These are phyloP conservation scores for Vitis riparia DNA, from an alignment of 164 flowering plant genomes.

Conservation along the genomic window DNA sequence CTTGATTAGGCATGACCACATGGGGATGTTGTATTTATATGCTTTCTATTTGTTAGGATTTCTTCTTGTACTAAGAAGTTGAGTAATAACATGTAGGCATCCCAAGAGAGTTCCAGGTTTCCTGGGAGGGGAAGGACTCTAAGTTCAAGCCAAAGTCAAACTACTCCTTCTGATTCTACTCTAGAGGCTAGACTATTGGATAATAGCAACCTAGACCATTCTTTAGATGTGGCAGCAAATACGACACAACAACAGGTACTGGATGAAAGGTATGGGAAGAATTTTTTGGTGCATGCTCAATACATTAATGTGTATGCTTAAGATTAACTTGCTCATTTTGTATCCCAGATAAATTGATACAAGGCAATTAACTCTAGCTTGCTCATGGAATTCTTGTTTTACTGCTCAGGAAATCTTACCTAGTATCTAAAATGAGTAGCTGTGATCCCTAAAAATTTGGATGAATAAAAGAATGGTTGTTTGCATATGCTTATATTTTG, in stretches of 20 bases:
- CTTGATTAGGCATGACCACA: too few relatives aligned
- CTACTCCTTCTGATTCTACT: conserved; percentile 49
- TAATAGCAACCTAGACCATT: conserved; percentile 31
- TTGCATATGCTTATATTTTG: neutral
- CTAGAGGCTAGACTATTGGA: conserved; percentile 83
- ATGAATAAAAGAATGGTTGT: neutral
- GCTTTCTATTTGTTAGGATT: neutral
- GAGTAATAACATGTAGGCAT: conserved; percentile 38
- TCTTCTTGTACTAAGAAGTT: neutral
- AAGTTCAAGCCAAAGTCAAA: conserved; percentile 40
- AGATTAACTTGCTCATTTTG: too few relatives aligned
- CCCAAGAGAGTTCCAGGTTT: conserved; percentile 60
- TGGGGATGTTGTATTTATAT: neutral
- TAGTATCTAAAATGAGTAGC: neutral
- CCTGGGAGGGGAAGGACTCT: conserved; percentile 89
- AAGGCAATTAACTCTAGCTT: too few relatives aligned
- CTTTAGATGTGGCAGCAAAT: conserved; percentile 27
- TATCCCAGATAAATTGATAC: too few relatives aligned
- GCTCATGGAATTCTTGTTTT: neutral
- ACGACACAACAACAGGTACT: conserved; percentile 31
- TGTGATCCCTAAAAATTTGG: too few relatives aligned
- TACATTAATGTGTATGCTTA: neutral
- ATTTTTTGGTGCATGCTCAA: neutral
- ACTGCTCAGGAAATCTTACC: neutral
- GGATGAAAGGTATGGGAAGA: conserved; percentile 50